phyloP scores from a whole-genome alignment of 208 protist species.

The Trypanosoma melophagium region DNA sequence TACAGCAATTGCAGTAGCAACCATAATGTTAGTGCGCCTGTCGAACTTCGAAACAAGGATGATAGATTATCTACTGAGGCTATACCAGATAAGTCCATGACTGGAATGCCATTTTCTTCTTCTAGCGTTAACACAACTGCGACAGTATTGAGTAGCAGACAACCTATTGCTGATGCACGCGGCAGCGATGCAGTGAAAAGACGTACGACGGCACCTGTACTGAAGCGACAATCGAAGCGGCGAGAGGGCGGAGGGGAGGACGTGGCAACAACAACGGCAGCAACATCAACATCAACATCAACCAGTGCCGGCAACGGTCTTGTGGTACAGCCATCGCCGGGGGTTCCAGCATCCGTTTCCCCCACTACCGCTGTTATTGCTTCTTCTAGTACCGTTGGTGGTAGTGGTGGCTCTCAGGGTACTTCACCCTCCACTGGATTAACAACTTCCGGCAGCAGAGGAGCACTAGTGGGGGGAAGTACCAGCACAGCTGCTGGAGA shows the following conservation, averaged over 20 bases:
- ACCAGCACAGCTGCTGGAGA: neutral
- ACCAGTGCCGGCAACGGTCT: neutral
- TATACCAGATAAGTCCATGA: neutral
- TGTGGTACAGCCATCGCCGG: neutral
- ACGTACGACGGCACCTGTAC: neutral
- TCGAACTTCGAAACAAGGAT: slow-evolving; percentile 1
- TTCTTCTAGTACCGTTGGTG: neutral
- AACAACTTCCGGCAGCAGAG: neutral
- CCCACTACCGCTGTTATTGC: too few species aligned
- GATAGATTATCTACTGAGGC: neutral
- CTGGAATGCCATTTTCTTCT: neutral
- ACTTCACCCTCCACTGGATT: neutral
- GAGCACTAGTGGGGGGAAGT: neutral
- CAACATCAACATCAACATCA: neutral
- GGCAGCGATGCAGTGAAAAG: neutral
- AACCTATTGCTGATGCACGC: neutral
- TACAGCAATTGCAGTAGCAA: neutral
- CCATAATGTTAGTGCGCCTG: neutral
- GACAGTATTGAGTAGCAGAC: neutral
- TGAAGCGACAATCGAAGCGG: slow-evolving; percentile 18
- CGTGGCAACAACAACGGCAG: neutral
- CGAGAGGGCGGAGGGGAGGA: slow-evolving; percentile 5
- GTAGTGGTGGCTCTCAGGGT: neutral
- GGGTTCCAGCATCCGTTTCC: neutral
- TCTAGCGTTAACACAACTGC: neutral